Evolutionary conservation across 2,329 filamentous ascomycete genomes (phyloP).

Genomic region (Penicillium palitans): DNA sequence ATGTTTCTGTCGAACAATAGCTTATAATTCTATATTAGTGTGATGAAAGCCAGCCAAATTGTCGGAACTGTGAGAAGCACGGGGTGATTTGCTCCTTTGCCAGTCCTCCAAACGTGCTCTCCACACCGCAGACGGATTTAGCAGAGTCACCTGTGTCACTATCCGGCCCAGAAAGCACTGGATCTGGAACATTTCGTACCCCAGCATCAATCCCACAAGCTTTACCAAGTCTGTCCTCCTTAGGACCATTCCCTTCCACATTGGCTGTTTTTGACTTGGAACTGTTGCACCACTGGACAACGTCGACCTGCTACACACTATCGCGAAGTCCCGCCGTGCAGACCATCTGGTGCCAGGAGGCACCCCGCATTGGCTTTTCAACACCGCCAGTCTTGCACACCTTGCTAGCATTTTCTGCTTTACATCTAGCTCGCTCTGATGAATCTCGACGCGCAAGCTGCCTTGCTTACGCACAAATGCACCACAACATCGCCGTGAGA

Average conservation of each 20-base stretch:
- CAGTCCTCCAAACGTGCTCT: too few relatives aligned
- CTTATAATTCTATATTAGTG: too few relatives aligned
- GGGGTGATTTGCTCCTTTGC: too few relatives aligned
- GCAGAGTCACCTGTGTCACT: neutral
- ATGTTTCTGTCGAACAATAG: too few relatives aligned
- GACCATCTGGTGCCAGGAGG: conserved; percentile 26
- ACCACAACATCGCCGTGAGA: conserved; percentile 38
- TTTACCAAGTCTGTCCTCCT: neutral
- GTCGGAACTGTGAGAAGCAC: too few relatives aligned
- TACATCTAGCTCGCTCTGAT: conserved; percentile 50
- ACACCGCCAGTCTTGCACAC: conserved; percentile 52
- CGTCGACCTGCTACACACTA: conserved; percentile 25
- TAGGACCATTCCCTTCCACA: conserved; percentile 4
- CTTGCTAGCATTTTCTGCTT: conserved; percentile 50
- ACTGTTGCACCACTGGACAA: conserved; percentile 56
- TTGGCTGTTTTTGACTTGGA: conserved; percentile 49
- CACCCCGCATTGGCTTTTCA: conserved; percentile 50
- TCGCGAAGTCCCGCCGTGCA: too few relatives aligned
- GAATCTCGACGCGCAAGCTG: conserved; percentile 44
- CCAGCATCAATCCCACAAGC: neutral
- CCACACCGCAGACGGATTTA: too few relatives aligned
- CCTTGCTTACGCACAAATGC: conserved; percentile 39
- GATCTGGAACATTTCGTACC: neutral
- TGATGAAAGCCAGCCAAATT: too few relatives aligned
- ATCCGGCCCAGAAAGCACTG: conserved; percentile 1